phyloP scores from a whole-genome alignment of 2,329 filamentous ascomycete genomes.

The Epichloe sylvatica region DNA sequence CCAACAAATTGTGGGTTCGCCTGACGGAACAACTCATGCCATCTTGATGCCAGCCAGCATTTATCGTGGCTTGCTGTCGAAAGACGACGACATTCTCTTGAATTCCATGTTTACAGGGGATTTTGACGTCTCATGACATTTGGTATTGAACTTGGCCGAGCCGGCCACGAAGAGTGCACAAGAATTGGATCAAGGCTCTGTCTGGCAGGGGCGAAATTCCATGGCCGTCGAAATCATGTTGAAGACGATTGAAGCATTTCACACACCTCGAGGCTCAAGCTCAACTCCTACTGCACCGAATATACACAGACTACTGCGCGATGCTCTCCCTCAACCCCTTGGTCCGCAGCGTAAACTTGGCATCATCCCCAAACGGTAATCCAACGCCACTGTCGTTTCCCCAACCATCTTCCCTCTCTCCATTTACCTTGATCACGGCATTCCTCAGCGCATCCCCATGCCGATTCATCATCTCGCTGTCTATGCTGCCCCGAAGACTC shows the following conservation, averaged over 20 bases:
- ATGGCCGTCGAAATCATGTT: too few relatives aligned
- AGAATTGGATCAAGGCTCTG: too few relatives aligned
- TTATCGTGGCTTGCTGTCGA: too few relatives aligned
- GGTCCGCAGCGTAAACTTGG: slow-evolving; percentile 38
- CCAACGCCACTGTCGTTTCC: slow-evolving; percentile 14
- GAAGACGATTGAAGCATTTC: too few relatives aligned
- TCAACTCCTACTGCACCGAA: too few relatives aligned
- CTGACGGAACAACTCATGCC: too few relatives aligned
- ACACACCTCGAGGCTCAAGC: too few relatives aligned
- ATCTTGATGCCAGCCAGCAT: too few relatives aligned
- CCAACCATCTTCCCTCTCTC: slow-evolving; percentile 3
- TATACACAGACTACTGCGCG: slow-evolving; percentile 3
- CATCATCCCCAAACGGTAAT: slow-evolving; percentile 32
- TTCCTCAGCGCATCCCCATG: slow-evolving; percentile 25
- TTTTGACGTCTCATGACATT: neutral
- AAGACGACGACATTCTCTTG: neutral
- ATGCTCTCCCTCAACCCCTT: slow-evolving; percentile 40
- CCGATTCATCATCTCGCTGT: slow-evolving; percentile 27
- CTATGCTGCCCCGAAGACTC: slow-evolving; percentile 29
- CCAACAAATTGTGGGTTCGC: neutral
- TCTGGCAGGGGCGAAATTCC: too few relatives aligned
- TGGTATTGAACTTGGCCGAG: too few relatives aligned
- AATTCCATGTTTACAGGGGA: neutral
- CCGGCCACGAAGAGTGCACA: too few relatives aligned
- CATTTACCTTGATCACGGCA: slow-evolving; percentile 17